Evolutionary conservation across 2,329 filamentous ascomycete genomes (phyloP).

Genomic region (Paecilomyces formosus): DNA sequence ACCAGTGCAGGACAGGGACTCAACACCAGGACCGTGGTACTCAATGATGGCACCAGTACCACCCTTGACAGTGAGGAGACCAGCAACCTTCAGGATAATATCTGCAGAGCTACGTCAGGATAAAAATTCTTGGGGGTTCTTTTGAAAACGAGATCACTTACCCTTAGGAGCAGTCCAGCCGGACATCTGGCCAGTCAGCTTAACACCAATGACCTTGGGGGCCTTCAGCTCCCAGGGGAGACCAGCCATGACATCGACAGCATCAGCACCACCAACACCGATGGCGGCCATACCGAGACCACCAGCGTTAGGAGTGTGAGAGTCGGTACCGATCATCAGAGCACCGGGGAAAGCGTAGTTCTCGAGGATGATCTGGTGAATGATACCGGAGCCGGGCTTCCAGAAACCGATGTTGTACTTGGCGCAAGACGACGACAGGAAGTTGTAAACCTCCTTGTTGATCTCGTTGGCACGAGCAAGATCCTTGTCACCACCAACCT

Average conservation of each 20-base stretch:
- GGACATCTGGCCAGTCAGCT: slow-evolving; percentile 78
- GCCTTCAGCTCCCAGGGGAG: slow-evolving; percentile 98
- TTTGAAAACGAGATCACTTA: slow-evolving; percentile 35
- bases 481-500: slow-evolving; percentile 90
- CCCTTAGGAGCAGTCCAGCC: slow-evolving; percentile 94
- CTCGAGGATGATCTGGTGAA: slow-evolving; percentile 96
- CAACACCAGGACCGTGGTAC: slow-evolving; percentile 59
- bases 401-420: slow-evolving; percentile 99
- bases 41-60: slow-evolving; percentile 76
- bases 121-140: neutral
- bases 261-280: slow-evolving; percentile 96
- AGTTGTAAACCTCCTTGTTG: slow-evolving; percentile 99
- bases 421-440: slow-evolving; percentile 84
- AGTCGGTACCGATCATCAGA: slow-evolving; percentile 95
- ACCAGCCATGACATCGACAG: slow-evolving; percentile 96
- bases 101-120: slow-evolving; percentile 46
- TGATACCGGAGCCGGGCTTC: slow-evolving; percentile 97
- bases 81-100: slow-evolving; percentile 94
- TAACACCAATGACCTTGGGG: slow-evolving; percentile 93
- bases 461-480: slow-evolving; percentile 80
- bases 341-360: slow-evolving; percentile 99
- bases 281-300: slow-evolving; percentile 93
- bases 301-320: slow-evolving; percentile 94
- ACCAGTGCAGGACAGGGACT: slow-evolving; percentile 71
- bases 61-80: slow-evolving; percentile 95